These are phyloP conservation scores for Colletotrichum camelliae DNA, from an alignment of 2,329 filamentous ascomycete genomes.

Conservation along the genomic window DNA sequence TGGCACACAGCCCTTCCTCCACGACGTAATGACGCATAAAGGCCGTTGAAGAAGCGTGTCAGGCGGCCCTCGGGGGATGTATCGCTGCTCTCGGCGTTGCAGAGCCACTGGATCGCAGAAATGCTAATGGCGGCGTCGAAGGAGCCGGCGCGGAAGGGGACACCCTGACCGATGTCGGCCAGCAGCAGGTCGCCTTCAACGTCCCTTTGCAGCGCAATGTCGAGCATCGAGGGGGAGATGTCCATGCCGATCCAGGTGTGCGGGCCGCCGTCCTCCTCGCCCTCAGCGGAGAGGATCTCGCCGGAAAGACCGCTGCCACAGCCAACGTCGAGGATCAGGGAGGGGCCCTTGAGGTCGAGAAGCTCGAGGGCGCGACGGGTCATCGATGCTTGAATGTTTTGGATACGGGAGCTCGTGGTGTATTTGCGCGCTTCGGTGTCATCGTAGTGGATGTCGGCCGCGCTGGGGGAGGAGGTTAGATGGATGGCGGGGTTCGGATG, in stretches of 20 bases:
- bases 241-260: conserved; percentile 99
- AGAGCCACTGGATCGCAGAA: conserved; percentile 97
- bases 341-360: conserved; percentile 79
- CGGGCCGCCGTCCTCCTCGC: conserved; percentile 75
- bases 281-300: conserved; percentile 83
- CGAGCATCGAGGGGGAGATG: conserved; percentile 94
- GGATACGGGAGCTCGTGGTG: conserved; percentile 93
- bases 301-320: conserved; percentile 94
- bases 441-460: conserved; percentile 97
- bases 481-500: conserved; percentile 10
- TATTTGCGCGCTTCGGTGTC: conserved; percentile 96
- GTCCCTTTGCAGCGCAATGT: conserved; percentile 87
- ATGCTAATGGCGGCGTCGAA: conserved; percentile 98
- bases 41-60: conserved; percentile 86
- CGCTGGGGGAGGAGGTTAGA: conserved; percentile 53
- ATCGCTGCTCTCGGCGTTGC: conserved; percentile 90
- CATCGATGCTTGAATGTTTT: conserved; percentile 94
- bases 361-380: conserved; percentile 91
- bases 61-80: conserved; percentile 81
- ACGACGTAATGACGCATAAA: conserved; percentile 83
- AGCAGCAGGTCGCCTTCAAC: conserved; percentile 94
- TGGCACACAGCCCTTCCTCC: conserved; percentile 94
- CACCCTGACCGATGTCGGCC: conserved; percentile 92
- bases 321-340: conserved; percentile 93
- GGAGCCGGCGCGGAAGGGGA: conserved; percentile 88